phyloP scores from a whole-genome alignment of 495 filamentous ascomycete genomes.

The Aspergillus leporis region DNA sequence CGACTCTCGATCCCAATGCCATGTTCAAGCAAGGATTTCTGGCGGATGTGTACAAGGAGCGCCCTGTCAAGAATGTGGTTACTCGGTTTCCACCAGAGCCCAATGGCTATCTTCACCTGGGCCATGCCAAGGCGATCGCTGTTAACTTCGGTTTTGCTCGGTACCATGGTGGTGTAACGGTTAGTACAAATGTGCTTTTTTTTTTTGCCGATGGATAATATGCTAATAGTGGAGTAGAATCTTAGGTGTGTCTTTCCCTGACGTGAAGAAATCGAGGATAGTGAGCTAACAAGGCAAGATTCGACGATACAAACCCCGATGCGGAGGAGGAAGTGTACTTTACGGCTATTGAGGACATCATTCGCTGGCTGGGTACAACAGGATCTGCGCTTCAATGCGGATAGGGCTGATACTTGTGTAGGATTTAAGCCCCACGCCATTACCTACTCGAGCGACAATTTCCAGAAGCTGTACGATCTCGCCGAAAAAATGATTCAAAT shows the following conservation, averaged over 20 bases:
- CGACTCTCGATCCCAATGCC: constrained; percentile 60
- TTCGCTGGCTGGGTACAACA: constrained; percentile 77
- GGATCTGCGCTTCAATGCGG: too few relatives aligned
- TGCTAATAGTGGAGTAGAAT: too few relatives aligned
- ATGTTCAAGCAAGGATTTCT: constrained; percentile 90
- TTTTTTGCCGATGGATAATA: too few relatives aligned
- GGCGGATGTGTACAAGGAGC: constrained; percentile 74
- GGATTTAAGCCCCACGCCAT: constrained; percentile 73
- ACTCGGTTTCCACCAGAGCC: constrained; percentile 95
- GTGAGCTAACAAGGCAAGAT: too few relatives aligned
- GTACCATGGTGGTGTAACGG: constrained; percentile 69
- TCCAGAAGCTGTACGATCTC: constrained; percentile 81
- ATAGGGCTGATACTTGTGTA: too few relatives aligned
- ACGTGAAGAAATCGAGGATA: too few relatives aligned
- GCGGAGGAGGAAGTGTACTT: constrained; percentile 81
- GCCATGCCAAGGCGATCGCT: constrained; percentile 94
- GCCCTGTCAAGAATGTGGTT: constrained; percentile 66
- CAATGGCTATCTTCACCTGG: constrained; percentile 74
- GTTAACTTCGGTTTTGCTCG: constrained; percentile 96
- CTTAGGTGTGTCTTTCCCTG: too few relatives aligned
- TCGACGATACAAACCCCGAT: constrained; percentile 85
- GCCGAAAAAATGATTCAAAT: constrained; percentile 80
- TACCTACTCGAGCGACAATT: constrained; percentile 83
- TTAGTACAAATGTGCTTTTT: too few relatives aligned
- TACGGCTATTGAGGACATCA: constrained; percentile 72